Evolutionary conservation across 2,329 filamentous ascomycete genomes (phyloP), one percentile per base, ranked within the genome.

Genomic region (Pseudopyrenochaeta lycopersici): DNA sequence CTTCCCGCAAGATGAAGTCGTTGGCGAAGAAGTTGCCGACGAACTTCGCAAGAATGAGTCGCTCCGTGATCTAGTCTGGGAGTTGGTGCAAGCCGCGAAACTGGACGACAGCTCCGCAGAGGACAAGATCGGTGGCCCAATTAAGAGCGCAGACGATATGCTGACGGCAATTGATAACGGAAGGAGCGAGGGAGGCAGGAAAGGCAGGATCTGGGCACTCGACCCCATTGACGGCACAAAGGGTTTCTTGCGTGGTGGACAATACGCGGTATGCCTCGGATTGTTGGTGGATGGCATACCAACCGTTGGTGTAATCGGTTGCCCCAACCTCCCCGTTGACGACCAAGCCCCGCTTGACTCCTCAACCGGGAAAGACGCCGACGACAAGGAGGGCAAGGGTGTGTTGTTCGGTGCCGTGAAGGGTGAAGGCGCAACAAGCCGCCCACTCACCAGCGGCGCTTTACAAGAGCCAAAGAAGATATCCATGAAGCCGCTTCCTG

Each of bases 181-280:
- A 29, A 85, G 85, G 72, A 91, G 88, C 77, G 78, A 84, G 52
- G 92, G 92, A 55, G 92, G 92, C 23, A 76, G 79, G 56, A 83
- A 81, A 62, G 92, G 92, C 58, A 84, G 95, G 63, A 91, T 98
- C 76, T 99, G 95, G 95, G 91, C 94, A 35, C 88, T 99, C 52
- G 95, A 99, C 77, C 95, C 95, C 54, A 97, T 99, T 59, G 95
- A 99, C 77, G 95, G 95, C 63, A 99, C 95, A 48, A 97, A 97
- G 80, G 96, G 95, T 27, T 99, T 99, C 81, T 82, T 99, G 56
- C 87, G 96, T 58, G 95, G 95, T 47, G 96, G 93, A 33, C 95
- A 99, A 80, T 99, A 99, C 74, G 96, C 95, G 49, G 92, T 99
- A 48, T 97, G 94, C 74, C 85, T 99, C 4, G 95, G 86, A 31